These are phyloP conservation scores for Calonectria pauciramosa DNA, from an alignment of 2,329 filamentous ascomycete genomes.

Conservation along the genomic window DNA sequence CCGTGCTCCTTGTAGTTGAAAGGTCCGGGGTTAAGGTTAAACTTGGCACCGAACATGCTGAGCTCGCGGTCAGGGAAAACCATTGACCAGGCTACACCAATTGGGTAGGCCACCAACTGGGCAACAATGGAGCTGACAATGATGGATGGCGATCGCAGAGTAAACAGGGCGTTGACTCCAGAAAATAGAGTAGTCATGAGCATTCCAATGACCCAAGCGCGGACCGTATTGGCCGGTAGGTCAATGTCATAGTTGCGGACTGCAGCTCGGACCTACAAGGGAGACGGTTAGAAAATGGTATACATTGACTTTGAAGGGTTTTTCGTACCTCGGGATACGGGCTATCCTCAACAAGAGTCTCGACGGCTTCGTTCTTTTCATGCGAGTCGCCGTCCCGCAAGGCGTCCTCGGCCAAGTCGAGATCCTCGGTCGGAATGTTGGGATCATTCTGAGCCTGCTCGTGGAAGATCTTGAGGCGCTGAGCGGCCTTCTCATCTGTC, in stretches of 20 bases:
- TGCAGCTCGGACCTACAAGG: neutral
- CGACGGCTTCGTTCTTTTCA: neutral
- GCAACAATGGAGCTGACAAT: neutral
- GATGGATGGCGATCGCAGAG: neutral
- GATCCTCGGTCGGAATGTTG: neutral
- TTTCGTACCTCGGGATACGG: neutral
- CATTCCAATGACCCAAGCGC: constrained; percentile 10
- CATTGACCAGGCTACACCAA: neutral
- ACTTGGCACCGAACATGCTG: neutral
- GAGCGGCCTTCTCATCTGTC: neutral
- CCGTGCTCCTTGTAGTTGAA: constrained; percentile 33
- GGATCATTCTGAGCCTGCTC: neutral
- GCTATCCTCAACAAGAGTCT: neutral
- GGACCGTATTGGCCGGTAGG: neutral
- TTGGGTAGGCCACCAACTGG: constrained; percentile 3
- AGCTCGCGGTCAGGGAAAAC: neutral
- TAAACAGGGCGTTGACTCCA: neutral
- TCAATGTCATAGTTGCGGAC: constrained; percentile 2
- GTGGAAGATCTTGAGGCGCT: constrained; percentile 1
- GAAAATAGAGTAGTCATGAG: neutral
- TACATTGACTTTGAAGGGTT: no score
- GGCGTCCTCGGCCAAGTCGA: neutral
- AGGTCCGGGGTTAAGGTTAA: constrained; percentile 23
- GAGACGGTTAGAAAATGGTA: neutral
- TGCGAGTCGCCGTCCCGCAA: neutral